Conservation (phyloP, 345 rosid species). For the Lepidium didymum region DNA sequence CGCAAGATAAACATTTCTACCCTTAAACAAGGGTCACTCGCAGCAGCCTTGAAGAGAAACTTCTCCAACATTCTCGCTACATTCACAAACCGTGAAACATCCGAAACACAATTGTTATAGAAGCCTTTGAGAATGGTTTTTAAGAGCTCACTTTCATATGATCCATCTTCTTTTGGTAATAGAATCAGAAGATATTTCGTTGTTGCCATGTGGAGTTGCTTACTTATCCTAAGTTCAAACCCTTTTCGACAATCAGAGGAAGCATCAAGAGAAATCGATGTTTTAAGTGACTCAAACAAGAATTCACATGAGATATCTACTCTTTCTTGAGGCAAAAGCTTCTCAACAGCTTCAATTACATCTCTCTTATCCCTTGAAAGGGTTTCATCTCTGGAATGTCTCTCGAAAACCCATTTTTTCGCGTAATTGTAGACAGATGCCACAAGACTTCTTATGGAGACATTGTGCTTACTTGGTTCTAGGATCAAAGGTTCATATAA, state of each 20-base stretch:
- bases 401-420: constrained; percentile 39
- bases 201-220: constrained; percentile 59
- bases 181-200: constrained; percentile 51
- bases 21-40: constrained; percentile 43
- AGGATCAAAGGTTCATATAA: constrained; percentile 42
- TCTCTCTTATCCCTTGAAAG: constrained; percentile 36
- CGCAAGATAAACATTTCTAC: constrained; percentile 43
- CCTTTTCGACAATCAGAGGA: constrained; percentile 53
- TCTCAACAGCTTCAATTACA: constrained; percentile 58
- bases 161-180: constrained; percentile 37
- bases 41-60: constrained; percentile 46
- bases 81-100: constrained; percentile 18
- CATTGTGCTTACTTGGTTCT: constrained; percentile 32
- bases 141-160: constrained; percentile 52
- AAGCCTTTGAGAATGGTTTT: constrained; percentile 52
- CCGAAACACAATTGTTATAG: constrained; percentile 32
- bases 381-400: constrained; percentile 9
- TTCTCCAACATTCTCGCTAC: constrained; percentile 70
- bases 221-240: constrained; percentile 65
- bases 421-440: constrained; percentile 54
- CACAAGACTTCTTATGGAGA: constrained; percentile 37
- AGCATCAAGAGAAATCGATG: constrained; percentile 44
- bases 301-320: constrained; percentile 50
- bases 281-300: constrained; percentile 49
- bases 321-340: constrained; percentile 47